Conservation (phyloP, 192 early-diverging fungal species). For the Glomus cerebriforme region DNA sequence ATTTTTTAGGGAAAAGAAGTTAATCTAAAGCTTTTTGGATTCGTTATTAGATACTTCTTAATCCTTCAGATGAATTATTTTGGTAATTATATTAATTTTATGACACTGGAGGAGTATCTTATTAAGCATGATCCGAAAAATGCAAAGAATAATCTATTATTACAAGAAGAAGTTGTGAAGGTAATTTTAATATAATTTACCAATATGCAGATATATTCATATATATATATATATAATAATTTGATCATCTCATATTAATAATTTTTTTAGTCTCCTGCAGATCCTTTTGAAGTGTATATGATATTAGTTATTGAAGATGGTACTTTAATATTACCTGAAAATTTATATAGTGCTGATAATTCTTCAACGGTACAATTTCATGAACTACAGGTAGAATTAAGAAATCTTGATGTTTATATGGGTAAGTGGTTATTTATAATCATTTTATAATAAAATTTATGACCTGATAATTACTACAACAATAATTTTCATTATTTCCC, state of each 20-base stretch:
- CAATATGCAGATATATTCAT: neutral
- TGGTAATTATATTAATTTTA: constrained; percentile 60
- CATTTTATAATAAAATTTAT: too few species aligned
- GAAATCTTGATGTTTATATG: constrained; percentile 65
- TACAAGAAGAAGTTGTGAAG: neutral
- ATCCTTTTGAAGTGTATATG: constrained; percentile 62
- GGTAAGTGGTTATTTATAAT: constrained; percentile 54
- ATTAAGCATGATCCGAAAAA: constrained; percentile 41
- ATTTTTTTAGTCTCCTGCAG: constrained; percentile 38
- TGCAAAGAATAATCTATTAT: constrained; percentile 53
- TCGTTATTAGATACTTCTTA: constrained; percentile 65
- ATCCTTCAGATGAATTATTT: constrained; percentile 75
- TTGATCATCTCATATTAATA: neutral
- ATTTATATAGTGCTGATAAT: constrained; percentile 57
- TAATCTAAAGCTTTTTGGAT: constrained; percentile 66
- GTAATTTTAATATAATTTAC: neutral
- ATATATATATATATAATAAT: neutral
- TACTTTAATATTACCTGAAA: constrained; percentile 55
- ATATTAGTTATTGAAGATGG: constrained; percentile 48
- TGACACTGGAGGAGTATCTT: constrained; percentile 64
- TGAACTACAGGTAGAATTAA: constrained; percentile 65
- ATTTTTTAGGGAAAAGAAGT: constrained; percentile 55
- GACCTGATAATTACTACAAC: too few species aligned
- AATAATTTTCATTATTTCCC: neutral
- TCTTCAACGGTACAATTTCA: constrained; percentile 57